Evolutionary conservation across 176 grass and related monocot genomes (phyloP), one percentile per base, ranked within the genome.

Genomic region (Triticum monococcum): DNA sequence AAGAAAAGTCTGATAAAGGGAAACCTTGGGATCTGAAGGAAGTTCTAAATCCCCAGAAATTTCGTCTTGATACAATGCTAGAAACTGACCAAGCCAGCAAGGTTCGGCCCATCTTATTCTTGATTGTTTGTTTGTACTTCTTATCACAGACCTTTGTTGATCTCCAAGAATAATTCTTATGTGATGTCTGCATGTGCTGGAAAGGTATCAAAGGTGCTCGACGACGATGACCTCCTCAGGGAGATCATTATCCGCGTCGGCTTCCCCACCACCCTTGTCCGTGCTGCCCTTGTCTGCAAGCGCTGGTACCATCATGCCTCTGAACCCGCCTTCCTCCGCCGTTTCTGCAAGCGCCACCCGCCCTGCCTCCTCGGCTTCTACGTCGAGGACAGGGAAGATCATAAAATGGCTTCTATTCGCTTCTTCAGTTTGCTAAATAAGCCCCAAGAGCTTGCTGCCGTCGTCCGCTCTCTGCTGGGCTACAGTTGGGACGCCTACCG

Each of bases 181-280:
- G n/a, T 62, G 9, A 62, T 62, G 60, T 62, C 60, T 62, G 60
- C n/a, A 62, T 62, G 60, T 62, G 60, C 6, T 25, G 60, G 9
- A 24, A 62, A 62, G 60, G 70, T 43, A 73, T 73, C 38, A 22
- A 73, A 73, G 70, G 80, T 82, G 30, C 46, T 82, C 46, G 80
- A 16, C 12, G 14, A 59, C 12, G 67, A 69, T 17, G 20, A 70
- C 26, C 80, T 82, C 30, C 80, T 82, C 18, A 17, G 65, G 10
- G 80, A 70, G 80, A 82, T 82, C 45, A 65, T 82, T 1, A 31
- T 82, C 64, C 65, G 65, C 30, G 45, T 70, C 31, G 80, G 14
- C 46, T 38, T 70, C 31, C 66, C 80, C 20, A 83, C 81, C 81
- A 26, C 9, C 13, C 81, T 83, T 9, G 81, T 83, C 66, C 48